These are phyloP conservation scores for Chrysanthemum lavandulifolium DNA, from an alignment of 129 eudicot species.

Conservation along the genomic window DNA sequence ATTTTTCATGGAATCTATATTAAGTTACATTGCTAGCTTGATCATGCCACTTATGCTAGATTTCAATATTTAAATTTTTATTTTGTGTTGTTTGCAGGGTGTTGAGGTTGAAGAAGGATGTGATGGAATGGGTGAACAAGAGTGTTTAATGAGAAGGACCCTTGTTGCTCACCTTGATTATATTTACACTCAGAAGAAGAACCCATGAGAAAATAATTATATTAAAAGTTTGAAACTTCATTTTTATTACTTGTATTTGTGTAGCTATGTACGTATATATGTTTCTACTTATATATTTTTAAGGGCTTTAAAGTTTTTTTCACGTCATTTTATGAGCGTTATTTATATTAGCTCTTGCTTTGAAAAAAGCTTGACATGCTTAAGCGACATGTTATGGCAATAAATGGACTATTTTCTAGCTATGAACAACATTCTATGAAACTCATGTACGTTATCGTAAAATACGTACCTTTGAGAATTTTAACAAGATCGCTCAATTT, in stretches of 20 bases:
- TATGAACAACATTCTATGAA: background rate
- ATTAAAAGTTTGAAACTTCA: no score
- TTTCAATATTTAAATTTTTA: background rate
- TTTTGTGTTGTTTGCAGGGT: slow-evolving; percentile 27
- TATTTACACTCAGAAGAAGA: slow-evolving; percentile 56
- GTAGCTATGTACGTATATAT: background rate
- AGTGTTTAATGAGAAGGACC: slow-evolving; percentile 60
- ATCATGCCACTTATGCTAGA: background rate
- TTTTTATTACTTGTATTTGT: background rate
- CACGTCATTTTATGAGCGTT: background rate
- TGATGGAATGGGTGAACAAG: slow-evolving; percentile 51
- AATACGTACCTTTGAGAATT: background rate
- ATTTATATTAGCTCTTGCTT: background rate
- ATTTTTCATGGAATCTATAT: background rate
- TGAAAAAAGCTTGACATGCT: background rate
- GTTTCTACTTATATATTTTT: background rate
- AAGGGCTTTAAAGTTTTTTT: slow-evolving; percentile 15
- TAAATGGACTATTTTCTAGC: no score
- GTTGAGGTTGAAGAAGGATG: slow-evolving; percentile 35
- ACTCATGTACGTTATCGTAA: background rate
- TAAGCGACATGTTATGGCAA: background rate
- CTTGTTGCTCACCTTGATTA: slow-evolving; percentile 69
- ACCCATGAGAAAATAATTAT: slow-evolving; percentile 25
- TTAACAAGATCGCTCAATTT: background rate
- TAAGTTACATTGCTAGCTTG: background rate